Percentiles rank a stretch among this genome's conserved stretches.
phyloP scores from a whole-genome alignment of 495 filamentous ascomycete species.

The Lasiosphaeria miniovina region DNA sequence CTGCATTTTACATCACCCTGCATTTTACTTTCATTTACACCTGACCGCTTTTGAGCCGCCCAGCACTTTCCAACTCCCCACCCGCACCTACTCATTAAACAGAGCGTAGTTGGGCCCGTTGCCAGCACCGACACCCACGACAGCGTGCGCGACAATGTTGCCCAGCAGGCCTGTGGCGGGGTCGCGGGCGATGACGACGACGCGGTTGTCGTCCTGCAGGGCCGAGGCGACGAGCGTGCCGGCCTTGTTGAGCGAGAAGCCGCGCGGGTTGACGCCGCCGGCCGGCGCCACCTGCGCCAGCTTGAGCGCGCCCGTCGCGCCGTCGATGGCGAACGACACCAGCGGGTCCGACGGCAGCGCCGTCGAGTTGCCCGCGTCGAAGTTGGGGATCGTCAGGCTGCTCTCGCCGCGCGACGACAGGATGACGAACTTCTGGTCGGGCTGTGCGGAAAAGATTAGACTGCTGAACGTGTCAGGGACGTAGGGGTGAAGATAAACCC shows the following conservation, averaged over 20 bases:
- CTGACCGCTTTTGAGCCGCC: too few relatives aligned
- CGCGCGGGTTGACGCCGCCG: constrained; percentile 57
- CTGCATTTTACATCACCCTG: too few relatives aligned
- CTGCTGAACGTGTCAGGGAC: background rate
- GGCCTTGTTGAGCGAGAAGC: constrained; percentile 61
- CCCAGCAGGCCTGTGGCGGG: constrained; percentile 51
- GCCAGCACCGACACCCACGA: constrained; percentile 16
- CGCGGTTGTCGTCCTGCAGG: constrained; percentile 56
- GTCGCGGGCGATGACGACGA: constrained; percentile 59
- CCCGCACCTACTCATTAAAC: constrained; percentile 17
- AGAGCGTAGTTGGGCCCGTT: constrained; percentile 26
- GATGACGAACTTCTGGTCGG: constrained; percentile 57
- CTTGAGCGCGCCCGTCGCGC: constrained; percentile 46
- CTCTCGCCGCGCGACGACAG: constrained; percentile 61
- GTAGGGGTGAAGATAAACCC: constrained; percentile 24
- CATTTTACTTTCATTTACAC: too few relatives aligned
- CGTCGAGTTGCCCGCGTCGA: constrained; percentile 38
- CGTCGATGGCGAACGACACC: constrained; percentile 43
- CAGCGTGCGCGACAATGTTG: constrained; percentile 45
- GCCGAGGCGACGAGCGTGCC: constrained; percentile 60
- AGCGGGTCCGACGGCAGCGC: constrained; percentile 41
- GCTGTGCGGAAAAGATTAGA: constrained; percentile 29
- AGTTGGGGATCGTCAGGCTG: constrained; percentile 47
- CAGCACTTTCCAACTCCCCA: too few relatives aligned
- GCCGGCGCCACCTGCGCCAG: constrained; percentile 51